A percentile compares a stretch with the other conserved stretches of the same genome.
These are phyloP conservation scores for Alternaria sp. DNA, from an alignment of 2,329 filamentous ascomycete species.

Conservation along the genomic window DNA sequence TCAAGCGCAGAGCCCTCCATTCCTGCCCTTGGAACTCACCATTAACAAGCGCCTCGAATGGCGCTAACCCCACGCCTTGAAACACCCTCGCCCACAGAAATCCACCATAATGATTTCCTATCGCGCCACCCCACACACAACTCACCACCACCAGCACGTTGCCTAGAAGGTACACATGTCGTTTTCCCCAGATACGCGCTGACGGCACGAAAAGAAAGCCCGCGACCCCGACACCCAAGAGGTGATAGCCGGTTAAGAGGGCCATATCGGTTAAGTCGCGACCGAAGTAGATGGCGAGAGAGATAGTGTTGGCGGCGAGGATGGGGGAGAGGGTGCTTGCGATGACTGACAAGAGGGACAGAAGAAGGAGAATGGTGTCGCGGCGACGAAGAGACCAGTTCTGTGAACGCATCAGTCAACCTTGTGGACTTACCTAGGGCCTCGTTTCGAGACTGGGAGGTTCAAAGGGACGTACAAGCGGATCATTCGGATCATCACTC, in stretches of 20 bases:
- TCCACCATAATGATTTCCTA: conserved; percentile 72
- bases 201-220: conserved; percentile 88
- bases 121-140: conserved; percentile 79
- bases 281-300: conserved; percentile 72
- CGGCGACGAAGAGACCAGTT: conserved; percentile 89
- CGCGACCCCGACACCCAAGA: conserved; percentile 81
- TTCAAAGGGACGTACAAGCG: conserved; percentile 62
- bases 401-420: conserved; percentile 47
- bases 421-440: background rate
- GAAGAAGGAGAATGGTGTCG: conserved; percentile 78
- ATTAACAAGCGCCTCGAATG: conserved; percentile 90
- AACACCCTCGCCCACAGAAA: conserved; percentile 81
- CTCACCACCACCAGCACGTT: conserved; percentile 76
- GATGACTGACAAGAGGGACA: conserved; percentile 83
- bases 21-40: conserved; percentile 66
- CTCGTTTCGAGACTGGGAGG: background rate
- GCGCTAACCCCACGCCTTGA: conserved; percentile 85
- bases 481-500: conserved; percentile 89
- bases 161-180: conserved; percentile 84
- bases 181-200: conserved; percentile 89
- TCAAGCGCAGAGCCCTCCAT: background rate
- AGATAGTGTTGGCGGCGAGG: conserved; percentile 86
- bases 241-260: conserved; percentile 84
- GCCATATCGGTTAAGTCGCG: conserved; percentile 78
- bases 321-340: conserved; percentile 85